These are phyloP conservation scores for Zychaea mexicana DNA, from an alignment of 371 early-diverging fungal species.

Conservation along the genomic window DNA sequence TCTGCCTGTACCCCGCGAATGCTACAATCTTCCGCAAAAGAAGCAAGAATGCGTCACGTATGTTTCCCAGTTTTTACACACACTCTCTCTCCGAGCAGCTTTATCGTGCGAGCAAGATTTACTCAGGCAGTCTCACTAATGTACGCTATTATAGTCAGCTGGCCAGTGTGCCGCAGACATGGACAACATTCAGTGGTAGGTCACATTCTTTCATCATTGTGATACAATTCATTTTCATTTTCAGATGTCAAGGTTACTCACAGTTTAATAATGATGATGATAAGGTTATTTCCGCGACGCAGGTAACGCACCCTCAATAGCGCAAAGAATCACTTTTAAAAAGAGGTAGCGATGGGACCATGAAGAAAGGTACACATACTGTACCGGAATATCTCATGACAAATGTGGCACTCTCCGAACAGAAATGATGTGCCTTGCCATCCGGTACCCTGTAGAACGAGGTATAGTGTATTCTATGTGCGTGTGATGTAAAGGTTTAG, in stretches of 20 bases:
- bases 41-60: conserved; percentile 2
- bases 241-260: too few relatives aligned
- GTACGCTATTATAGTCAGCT: too few relatives aligned
- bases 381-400: too few relatives aligned
- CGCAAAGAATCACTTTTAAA: too few relatives aligned
- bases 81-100: too few relatives aligned
- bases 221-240: not conserved
- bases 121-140: too few relatives aligned
- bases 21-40: not conserved
- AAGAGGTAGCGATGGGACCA: too few relatives aligned
- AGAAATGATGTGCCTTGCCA: conserved; percentile 16
- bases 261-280: too few relatives aligned
- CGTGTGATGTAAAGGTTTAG: too few relatives aligned
- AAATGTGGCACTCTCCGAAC: not conserved
- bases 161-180: conserved; percentile 16
- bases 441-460: conserved; percentile 15
- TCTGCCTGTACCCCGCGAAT: conserved; percentile 8
- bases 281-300: conserved; percentile 18
- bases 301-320: too few relatives aligned
- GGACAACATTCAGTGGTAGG: conserved; percentile 18
- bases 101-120: too few relatives aligned
- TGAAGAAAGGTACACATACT: too few relatives aligned
- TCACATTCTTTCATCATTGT: not conserved
- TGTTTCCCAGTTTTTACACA: not conserved
- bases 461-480: not conserved